Percentiles rank a stretch among this genome's conserved stretches.
Evolutionary conservation across 805 yeast species (phyloP).

Genomic region (Lipomyces yamanashiensis): DNA sequence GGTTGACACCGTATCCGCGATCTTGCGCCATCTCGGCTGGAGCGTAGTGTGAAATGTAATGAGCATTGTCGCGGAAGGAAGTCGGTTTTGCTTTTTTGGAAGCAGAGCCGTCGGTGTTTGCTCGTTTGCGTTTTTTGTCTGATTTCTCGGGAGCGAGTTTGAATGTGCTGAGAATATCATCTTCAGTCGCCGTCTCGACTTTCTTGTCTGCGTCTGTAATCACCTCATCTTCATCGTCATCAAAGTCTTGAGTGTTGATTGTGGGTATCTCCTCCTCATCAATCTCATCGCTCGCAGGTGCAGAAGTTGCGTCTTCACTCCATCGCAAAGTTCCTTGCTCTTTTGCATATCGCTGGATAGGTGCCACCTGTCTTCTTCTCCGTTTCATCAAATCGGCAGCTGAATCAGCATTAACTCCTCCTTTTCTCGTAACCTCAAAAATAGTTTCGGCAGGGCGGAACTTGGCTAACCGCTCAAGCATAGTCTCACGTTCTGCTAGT

Average conservation of each 20-base stretch:
- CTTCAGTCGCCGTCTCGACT: slow-evolving; percentile 46
- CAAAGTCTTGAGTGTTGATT: neutral
- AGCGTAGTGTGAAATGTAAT: slow-evolving; percentile 87
- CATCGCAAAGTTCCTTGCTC: slow-evolving; percentile 48
- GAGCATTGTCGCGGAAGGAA: slow-evolving; percentile 74
- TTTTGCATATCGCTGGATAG: slow-evolving; percentile 76
- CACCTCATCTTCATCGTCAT: slow-evolving; percentile 44
- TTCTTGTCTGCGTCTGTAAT: slow-evolving; percentile 28
- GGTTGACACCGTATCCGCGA: slow-evolving; percentile 61
- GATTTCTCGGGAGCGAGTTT: slow-evolving; percentile 48
- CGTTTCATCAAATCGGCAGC: slow-evolving; percentile 82
- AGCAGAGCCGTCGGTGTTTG: neutral
- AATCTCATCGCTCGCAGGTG: slow-evolving; percentile 35
- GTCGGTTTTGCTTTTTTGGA: slow-evolving; percentile 48
- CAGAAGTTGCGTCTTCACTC: neutral
- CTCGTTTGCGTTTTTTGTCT: slow-evolving; percentile 28
- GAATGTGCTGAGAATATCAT: slow-evolving; percentile 48
- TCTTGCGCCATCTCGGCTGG: slow-evolving; percentile 81
- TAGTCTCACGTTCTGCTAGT: slow-evolving; percentile 58
- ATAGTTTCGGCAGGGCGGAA: slow-evolving; percentile 85
- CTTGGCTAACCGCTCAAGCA: slow-evolving; percentile 72
- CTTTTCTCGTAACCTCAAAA: slow-evolving; percentile 75
- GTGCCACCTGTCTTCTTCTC: slow-evolving; percentile 85
- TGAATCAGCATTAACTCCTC: slow-evolving; percentile 60
- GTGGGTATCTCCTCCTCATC: slow-evolving; percentile 44